These are phyloP conservation scores for Phytophthora colocasiae DNA, from an alignment of 352 stramenopile species.

Conservation along the genomic window DNA sequence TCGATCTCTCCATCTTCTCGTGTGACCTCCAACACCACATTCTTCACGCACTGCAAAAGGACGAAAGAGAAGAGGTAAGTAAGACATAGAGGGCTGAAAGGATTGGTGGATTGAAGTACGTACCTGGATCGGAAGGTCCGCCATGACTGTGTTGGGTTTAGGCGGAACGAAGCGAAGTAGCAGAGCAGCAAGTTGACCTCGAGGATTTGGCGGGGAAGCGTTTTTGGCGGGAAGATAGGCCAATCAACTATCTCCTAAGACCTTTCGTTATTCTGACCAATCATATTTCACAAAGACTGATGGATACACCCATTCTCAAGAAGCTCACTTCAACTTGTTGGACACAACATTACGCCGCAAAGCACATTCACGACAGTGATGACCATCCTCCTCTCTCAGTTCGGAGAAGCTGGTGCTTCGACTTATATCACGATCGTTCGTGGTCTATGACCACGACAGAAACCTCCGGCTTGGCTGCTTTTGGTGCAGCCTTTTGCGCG, in stretches of 20 bases:
- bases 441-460: conserved; percentile 67
- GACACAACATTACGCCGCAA: conserved; percentile 6
- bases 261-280: no score
- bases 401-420: no score
- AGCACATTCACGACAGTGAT: conserved; percentile 12
- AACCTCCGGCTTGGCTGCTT: conserved; percentile 72
- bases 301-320: neutral
- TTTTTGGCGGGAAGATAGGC: conserved; percentile 53
- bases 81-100: neutral
- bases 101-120: neutral
- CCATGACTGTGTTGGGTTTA: conserved; percentile 26
- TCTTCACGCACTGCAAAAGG: conserved; percentile 51
- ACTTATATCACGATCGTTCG: no score
- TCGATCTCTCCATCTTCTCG: conserved; percentile 52
- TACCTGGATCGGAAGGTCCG: conserved; percentile 38
- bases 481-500: conserved; percentile 61
- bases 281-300: neutral
- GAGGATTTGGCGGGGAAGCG: conserved; percentile 37
- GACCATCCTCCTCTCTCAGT: neutral
- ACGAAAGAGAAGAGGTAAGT: conserved; percentile 1
- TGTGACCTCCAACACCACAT: conserved; percentile 64
- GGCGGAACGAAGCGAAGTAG: conserved; percentile 23
- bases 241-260: conserved; percentile 16
- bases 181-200: neutral
- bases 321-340: conserved; percentile 36